Evolutionary conservation across 1,284 basidiomycete species (phyloP).

Genomic region (Tylopilus sp.): DNA sequence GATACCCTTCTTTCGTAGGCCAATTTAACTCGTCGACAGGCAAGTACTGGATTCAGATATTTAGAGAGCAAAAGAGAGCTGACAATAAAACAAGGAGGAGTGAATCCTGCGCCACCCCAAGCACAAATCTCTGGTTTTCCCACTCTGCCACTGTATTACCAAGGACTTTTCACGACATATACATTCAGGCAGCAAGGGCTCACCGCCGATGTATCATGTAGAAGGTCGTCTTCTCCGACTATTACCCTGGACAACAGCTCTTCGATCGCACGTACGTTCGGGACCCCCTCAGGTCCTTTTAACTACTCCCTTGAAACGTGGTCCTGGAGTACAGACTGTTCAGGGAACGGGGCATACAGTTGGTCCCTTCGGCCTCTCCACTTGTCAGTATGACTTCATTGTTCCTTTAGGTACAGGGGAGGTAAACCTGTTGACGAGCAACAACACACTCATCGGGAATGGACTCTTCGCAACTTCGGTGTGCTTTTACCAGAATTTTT

Average conservation of each 20-base stretch:
- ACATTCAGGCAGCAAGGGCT: not conserved
- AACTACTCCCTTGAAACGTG: not conserved
- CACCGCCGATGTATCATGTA: not conserved
- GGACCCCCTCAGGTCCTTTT: no score
- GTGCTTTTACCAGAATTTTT: no score
- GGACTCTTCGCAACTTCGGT: not conserved
- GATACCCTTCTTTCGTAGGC: not conserved
- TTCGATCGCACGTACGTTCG: not conserved
- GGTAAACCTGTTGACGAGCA: not conserved
- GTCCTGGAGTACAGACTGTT: not conserved
- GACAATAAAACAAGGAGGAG: not conserved
- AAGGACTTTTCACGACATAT: not conserved
- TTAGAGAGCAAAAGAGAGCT: not conserved
- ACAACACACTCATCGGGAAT: not conserved
- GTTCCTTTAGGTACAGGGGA: not conserved
- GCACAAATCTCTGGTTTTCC: not conserved
- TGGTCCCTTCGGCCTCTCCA: not conserved
- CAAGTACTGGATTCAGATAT: not conserved
- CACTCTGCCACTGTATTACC: not conserved
- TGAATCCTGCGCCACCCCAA: not conserved
- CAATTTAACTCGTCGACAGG: not conserved
- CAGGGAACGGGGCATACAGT: not conserved
- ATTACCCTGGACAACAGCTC: not conserved
- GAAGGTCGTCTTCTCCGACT: not conserved
- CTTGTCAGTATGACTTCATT: not conserved